Base-by-base conservation (phyloP, 495 filamentous ascomycete genomes). In the Oleoguttula mirabilis region DNA sequence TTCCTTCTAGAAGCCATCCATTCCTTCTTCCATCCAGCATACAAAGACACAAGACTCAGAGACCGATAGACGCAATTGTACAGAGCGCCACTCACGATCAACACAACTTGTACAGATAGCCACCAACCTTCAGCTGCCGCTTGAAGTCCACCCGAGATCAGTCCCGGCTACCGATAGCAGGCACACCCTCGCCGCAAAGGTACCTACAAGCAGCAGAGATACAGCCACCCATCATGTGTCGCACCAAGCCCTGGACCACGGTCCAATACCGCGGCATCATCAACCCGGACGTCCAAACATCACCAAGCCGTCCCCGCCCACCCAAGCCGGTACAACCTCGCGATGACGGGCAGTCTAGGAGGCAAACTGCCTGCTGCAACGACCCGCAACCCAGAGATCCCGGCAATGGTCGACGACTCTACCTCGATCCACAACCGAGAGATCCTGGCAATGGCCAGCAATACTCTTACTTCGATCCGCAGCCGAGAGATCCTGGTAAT, bases 331-430 rank as follows among this genome's bases (percentile, higher is more conserved):
- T 39, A 2, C 39, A 42, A 21, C 39, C 39, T 3, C 39, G 39
- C 4, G 39, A 42, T n/a, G 28, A 21, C 20, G 39, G 39, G 6
- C 15, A 6, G 15, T 10, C 6, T 19, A 6, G 32, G 32, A 11
- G 4, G 17, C 11, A 21, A 2, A 15, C 30, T 2, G 7, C 22
- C n/a, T n/a, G n/a, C n/a, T n/a, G n/a, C 32, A 15, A 45, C 19
- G 40, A 32, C 23, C 41, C 41, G 6, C 20, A 45, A 10, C 41
- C 41, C 19, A 17, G 41, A 7, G 41, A 45, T 23, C 41, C 41
- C 14, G 41, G 41, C 7, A 25, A 15, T 30, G 32, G 40, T 20
- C 8, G 20, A 6, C 8, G 17, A 10, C 12, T 7, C 6, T 35
- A 8, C 8, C 7, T 20, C 8, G 20, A 41, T 10, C 38, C 38